Evolutionary conservation across 2,329 filamentous ascomycete species (phyloP), one percentile per base, ranked within the genome.

Genomic region (Phyllosticta citrichinensis): DNA sequence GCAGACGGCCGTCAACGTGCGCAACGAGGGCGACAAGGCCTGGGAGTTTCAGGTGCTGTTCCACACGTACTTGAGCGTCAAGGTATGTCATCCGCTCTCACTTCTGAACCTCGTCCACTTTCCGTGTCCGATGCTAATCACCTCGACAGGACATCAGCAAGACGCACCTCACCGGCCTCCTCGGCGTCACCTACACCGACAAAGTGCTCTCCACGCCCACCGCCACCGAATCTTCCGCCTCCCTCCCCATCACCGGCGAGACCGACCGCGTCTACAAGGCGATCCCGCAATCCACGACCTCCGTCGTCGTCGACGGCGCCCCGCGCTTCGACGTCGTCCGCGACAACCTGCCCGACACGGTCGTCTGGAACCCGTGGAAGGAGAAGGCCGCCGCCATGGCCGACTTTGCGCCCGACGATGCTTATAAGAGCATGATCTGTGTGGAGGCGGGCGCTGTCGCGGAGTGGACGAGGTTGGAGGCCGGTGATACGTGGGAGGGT

Each of bases 351-450:
- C 83, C 83, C 64, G 90, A 97, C 66, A 86, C 94, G 17, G 93
- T 97, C 1, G 88, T 97, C 30, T 99, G 94, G 94, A 99, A 99
- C 76, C 94, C 94, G 1, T 97, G 93, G 91, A 81, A 82, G 51
- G 89, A 92, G 65, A 96, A 95, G 79, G 85, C 89, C 1, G 83
- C 85, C 67, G 81, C 81, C 5, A 96, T 96, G 77, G 85, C 79
- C 58, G 94, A 99, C 74, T 97, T 97, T 72, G 83, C 82, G 62
- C 94, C 94, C 56, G 88, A 95, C 70, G 88, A 92, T 59, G 94
- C 89, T 47, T 97, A 87, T 80, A 90, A 90, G 80, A 84, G 91
- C 62, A 97, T 97, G 90, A 79, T 99, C 52, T 97, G 94, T 71
- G 84, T 97, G 57, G 94, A 99, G 80, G 89, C 93, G 2, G 94